A percentile compares a stretch with the other conserved stretches of the same genome.
Evolutionary conservation across 176 grass and related monocot genomes (phyloP).

Genomic region (Guadua angustifolia): DNA sequence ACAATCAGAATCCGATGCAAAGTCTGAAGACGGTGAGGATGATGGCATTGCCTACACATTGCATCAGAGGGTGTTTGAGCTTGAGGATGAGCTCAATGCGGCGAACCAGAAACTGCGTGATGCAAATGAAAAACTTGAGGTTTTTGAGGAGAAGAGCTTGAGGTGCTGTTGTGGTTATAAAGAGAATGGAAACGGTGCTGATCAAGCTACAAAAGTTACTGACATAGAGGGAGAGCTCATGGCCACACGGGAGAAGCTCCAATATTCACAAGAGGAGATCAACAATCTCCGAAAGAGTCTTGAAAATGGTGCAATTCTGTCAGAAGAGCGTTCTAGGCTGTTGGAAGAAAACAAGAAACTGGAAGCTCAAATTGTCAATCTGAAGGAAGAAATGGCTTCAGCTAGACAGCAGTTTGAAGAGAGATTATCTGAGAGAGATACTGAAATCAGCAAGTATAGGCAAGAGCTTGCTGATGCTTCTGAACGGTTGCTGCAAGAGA

Average conservation of each 20-base stretch:
- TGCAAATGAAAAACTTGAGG: conserved; percentile 44
- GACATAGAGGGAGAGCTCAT: conserved; percentile 4
- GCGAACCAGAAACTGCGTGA: conserved; percentile 40
- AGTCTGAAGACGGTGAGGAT: conserved; percentile 60
- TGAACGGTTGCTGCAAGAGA: conserved; percentile 34
- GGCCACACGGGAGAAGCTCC: conserved; percentile 31
- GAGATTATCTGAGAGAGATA: conserved; percentile 32
- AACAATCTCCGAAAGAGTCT: conserved; percentile 43
- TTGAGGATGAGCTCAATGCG: conserved; percentile 58
- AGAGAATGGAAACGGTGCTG: conserved; percentile 29
- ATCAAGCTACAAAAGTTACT: conserved; percentile 13
- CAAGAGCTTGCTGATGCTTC: conserved; percentile 45
- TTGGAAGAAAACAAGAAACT: conserved; percentile 36
- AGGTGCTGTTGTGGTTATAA: conserved; percentile 45
- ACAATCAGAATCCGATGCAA: conserved; percentile 61
- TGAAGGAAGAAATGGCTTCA: conserved; percentile 45
- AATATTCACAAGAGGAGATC: conserved; percentile 47
- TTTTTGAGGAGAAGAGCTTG: conserved; percentile 44
- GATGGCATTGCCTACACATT: conserved; percentile 63
- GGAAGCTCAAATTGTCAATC: conserved; percentile 35
- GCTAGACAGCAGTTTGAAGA: conserved; percentile 32
- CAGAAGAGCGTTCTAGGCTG: conserved; percentile 38
- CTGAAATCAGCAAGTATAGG: conserved; percentile 41
- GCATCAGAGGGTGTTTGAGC: conserved; percentile 60
- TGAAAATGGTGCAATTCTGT: conserved; percentile 34